Conservation (phyloP, 2,329 filamentous ascomycete species). For the Sporothrix luriei region DNA sequence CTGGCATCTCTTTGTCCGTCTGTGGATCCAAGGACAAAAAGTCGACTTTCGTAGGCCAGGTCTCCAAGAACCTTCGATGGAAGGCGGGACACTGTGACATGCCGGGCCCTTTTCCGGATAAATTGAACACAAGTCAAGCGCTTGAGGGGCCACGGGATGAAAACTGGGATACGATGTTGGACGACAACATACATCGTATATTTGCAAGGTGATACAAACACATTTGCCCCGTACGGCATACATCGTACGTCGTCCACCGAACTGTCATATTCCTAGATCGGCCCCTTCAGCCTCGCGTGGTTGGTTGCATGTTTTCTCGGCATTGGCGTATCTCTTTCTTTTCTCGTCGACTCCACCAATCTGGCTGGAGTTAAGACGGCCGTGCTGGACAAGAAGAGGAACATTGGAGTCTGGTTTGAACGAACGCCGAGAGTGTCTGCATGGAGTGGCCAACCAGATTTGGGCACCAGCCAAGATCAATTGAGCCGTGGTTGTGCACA, state of each 20-base stretch:
- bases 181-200: not conserved
- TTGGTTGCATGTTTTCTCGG: too few species aligned
- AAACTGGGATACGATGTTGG: not conserved
- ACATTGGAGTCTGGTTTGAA: not conserved
- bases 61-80: not conserved
- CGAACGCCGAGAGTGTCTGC: slow-evolving; percentile 24
- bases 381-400: not conserved
- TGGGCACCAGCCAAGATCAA: slow-evolving; percentile 18
- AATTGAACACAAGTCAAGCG: too few species aligned
- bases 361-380: slow-evolving; percentile 15
- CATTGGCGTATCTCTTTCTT: too few species aligned
- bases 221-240: too few species aligned
- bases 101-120: not conserved
- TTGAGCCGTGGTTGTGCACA: not conserved
- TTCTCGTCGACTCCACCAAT: slow-evolving; percentile 6
- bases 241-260: too few species aligned
- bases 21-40: not conserved
- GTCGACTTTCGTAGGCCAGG: not conserved
- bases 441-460: not conserved
- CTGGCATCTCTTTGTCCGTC: not conserved
- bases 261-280: too few species aligned
- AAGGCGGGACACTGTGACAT: not conserved
- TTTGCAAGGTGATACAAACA: too few species aligned
- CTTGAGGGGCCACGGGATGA: too few species aligned
- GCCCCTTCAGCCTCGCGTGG: too few species aligned